Evolutionary conservation across 495 filamentous ascomycete genomes (phyloP), one percentile per base, ranked within the genome.

Genomic region (Aspergillus diversus): DNA sequence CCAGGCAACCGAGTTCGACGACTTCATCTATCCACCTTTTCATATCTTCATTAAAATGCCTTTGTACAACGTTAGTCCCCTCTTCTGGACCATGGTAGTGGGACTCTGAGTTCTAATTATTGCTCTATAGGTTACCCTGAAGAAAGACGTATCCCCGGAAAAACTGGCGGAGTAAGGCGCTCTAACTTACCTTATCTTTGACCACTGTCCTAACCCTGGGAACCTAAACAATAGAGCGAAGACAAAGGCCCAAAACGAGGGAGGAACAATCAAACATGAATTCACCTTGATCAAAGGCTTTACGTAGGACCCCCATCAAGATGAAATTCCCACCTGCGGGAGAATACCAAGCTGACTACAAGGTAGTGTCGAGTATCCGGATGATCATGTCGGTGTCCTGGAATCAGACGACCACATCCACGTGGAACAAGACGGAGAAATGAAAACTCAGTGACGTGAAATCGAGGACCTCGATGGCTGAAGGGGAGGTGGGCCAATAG

Each of bases 281-380:
- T 97, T 90, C 81, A 87, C 75, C 42, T 73, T 98, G 64, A 92
- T 96, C 80, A 94, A 92, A 76, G 92, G 90, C 43, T 97, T 97
- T 81, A 87, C 89, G 95, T 97, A 86, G 69, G 90, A 11, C 50
- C 5, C 21, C 42, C 33, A 6, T 48, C 35, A 12, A 33, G 27
- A 7, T 33, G 11, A 17, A 21, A 6, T 17, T 50, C 11, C 32
- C 48, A 42, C 17, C 33, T 7, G n/a, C 33, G 35, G 13, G 47
- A 32, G 13, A 16, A 43, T 33, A 31, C 27, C 16, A 13, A 35
- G 51, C 70, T 74, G 21, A 77, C 59, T 51, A 11, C 43, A 2
- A 9, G 46, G 59, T 60, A 98, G 94, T 52, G 92, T 91, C 61
- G 84, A 86, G 43, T 90, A 90, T 70, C 88, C 89, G 9, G 85